Evolutionary conservation across 768 basidiomycete genomes (phyloP), one percentile per base, ranked within the genome.

Genomic region (Strobilomyces dryophilus): DNA sequence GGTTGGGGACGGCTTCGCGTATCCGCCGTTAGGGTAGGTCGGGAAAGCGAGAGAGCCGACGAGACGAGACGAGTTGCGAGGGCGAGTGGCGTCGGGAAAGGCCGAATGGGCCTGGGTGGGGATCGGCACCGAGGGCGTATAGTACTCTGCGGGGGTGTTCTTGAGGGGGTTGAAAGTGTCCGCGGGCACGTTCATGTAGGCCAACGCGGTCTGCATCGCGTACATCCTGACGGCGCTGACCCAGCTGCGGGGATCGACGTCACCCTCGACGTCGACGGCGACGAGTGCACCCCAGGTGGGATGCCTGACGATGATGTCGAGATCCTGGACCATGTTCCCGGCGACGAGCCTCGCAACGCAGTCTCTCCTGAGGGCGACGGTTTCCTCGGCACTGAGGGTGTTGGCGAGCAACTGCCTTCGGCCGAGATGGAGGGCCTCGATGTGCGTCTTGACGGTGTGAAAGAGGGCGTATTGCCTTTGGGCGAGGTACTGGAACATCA

Each of bases 281-380:
- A 94, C 90, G 21, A 98, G 78, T 5, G 84, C 87, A 27, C 95
- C 95, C 80, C 89, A 92, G 2, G 82, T 84, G 27, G 95, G 90
- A 74, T 98, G 93, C 20, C 95, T 81, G n/a, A 98, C 95, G 61
- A 98, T 94, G 55, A 98, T 84, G 62, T 98, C 95, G 44, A 98
- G 72, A 8, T 88, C 90, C 66, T 98, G 95, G 3, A 89, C 85
- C 52, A 98, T 78, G 66, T 98, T 98, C 31, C 92, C 92, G 44
- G 80, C 81, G 40, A 95, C 94, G 6, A 98, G 81, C 52, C 89
- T 78, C 15, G 81, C 82, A 5, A 98, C 95, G 66, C 93, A 94
- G 53, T 94, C 92, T 49, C 84, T 79, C 52, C 92, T 79, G 64
- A 98, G 77, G 41, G 81, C 82, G 15, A 82, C 74, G 0, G 90